These are phyloP conservation scores for Phyllachora maydis DNA, from an alignment of 2,329 filamentous ascomycete species.

Conservation along the genomic window DNA sequence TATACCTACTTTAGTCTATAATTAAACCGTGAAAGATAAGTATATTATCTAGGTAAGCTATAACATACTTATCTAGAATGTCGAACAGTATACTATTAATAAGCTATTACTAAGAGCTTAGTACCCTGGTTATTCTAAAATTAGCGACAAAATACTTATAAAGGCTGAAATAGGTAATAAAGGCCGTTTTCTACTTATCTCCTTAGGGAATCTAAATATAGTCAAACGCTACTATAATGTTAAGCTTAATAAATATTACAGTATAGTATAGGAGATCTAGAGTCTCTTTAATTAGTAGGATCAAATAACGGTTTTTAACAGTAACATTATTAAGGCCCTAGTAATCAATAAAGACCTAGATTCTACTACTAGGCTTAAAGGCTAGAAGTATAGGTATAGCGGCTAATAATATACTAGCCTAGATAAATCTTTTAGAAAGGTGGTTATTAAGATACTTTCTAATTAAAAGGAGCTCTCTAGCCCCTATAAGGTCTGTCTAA, in stretches of 20 bases:
- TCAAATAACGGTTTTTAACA: no score
- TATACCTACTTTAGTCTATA: neutral
- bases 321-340: no score
- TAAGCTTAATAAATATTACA: constrained; percentile 1
- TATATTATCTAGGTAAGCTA: neutral
- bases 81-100: neutral
- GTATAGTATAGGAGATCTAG: neutral
- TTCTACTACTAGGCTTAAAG: neutral
- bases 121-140: no score
- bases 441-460: neutral
- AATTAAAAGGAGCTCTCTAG: neutral
- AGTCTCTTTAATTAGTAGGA: neutral
- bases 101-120: no score
- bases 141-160: no score
- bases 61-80: neutral
- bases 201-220: no score
- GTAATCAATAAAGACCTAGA: neutral
- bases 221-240: no score
- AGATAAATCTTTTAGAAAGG: neutral
- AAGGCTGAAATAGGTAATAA: neutral
- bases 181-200: neutral
- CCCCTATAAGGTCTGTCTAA: neutral
- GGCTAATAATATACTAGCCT: neutral
- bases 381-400: neutral
- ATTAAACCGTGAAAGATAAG: neutral